These are phyloP conservation scores for Calocera cornea DNA, from an alignment of 768 basidiomycete species.

Conservation along the genomic window DNA sequence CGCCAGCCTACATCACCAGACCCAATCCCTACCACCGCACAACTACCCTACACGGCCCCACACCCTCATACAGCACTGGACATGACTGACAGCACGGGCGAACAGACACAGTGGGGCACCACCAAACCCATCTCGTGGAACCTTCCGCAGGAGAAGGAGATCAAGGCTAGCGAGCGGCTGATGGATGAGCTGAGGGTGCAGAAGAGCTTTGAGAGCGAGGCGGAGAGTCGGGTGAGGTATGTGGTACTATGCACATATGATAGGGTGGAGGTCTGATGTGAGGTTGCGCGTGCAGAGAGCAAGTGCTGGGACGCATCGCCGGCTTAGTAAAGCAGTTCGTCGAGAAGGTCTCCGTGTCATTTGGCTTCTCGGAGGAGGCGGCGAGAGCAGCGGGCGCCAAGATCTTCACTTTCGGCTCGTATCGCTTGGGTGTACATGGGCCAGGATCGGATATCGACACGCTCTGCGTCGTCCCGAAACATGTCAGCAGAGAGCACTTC, in stretches of 20 bases:
- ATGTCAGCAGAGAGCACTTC: slow-evolving; percentile 91
- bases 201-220: slow-evolving; percentile 78
- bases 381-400: slow-evolving; percentile 89
- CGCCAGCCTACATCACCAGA: no score
- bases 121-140: slow-evolving; percentile 47
- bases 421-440: slow-evolving; percentile 92
- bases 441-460: slow-evolving; percentile 97
- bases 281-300: slow-evolving; percentile 46
- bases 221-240: slow-evolving; percentile 79
- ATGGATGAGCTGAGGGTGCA: slow-evolving; percentile 83
- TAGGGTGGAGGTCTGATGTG: not conserved
- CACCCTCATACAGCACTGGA: not conserved
- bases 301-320: slow-evolving; percentile 79
- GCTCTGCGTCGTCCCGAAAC: slow-evolving; percentile 92
- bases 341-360: slow-evolving; percentile 56
- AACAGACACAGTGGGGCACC: slow-evolving; percentile 13
- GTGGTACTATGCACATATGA: slow-evolving; percentile 19
- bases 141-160: slow-evolving; percentile 50
- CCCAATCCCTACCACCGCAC: no score
- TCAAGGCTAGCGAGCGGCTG: slow-evolving; percentile 48
- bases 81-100: not conserved
- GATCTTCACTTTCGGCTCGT: slow-evolving; percentile 98
- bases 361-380: slow-evolving; percentile 75
- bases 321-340: slow-evolving; percentile 90
- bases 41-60: no score